Conservation (phyloP, 768 basidiomycete genomes). For the Tephrocybe sp. region DNA sequence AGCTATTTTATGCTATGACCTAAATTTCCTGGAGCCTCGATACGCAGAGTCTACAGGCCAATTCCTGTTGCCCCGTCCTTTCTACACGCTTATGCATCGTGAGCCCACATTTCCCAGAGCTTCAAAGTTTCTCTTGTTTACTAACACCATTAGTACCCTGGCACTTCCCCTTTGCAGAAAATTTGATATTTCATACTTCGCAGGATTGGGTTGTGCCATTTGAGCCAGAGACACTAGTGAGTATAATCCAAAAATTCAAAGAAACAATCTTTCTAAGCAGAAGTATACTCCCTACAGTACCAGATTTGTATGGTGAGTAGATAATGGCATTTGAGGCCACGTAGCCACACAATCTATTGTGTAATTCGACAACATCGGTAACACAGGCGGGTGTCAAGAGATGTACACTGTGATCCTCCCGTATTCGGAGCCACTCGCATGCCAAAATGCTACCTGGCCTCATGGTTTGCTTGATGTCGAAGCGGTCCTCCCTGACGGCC, state of each 20-base stretch:
- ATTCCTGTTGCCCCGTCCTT: constrained; percentile 56
- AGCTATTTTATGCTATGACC: constrained; percentile 1
- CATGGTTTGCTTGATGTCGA: constrained; percentile 42
- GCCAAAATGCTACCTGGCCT: constrained; percentile 50
- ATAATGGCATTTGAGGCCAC: neutral
- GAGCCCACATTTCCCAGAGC: constrained; percentile 29
- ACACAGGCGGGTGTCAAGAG: constrained; percentile 61
- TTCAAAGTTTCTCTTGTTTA: neutral
- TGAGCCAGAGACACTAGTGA: constrained; percentile 53
- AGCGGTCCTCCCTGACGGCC: constrained; percentile 43
- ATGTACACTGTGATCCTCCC: constrained; percentile 59
- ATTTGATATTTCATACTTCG: too few species aligned
- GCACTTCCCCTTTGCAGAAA: too few species aligned
- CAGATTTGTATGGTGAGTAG: constrained; percentile 64
- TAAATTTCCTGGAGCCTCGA: neutral
- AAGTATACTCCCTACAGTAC: constrained; percentile 36
- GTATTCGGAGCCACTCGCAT: constrained; percentile 38
- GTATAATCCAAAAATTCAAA: constrained; percentile 7
- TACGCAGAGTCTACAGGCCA: constrained; percentile 38
- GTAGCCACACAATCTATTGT: neutral
- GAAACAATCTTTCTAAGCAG: neutral
- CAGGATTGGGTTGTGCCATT: constrained; percentile 65
- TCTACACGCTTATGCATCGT: constrained; percentile 65
- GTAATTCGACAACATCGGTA: constrained; percentile 57
- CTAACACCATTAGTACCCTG: constrained; percentile 14